phyloP scores from a whole-genome alignment of 768 basidiomycete species.

The Mrakia gelida region DNA sequence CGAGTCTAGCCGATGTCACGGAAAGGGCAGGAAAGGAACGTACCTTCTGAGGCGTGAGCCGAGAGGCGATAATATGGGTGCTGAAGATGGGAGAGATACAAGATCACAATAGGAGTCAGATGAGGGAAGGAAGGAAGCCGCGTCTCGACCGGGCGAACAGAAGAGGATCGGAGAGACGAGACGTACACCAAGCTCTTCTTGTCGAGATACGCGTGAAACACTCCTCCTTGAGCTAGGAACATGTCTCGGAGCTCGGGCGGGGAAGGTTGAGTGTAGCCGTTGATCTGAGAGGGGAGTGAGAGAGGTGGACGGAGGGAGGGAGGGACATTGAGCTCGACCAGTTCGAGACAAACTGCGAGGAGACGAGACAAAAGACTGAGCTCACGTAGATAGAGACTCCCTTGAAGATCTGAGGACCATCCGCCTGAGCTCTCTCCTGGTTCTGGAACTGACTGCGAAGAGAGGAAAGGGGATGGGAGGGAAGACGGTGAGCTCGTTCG shows the following conservation, averaged over 20 bases:
- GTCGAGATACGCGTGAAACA: slow-evolving; percentile 77
- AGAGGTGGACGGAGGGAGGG: neutral
- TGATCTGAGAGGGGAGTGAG: slow-evolving; percentile 56
- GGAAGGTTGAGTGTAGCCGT: slow-evolving; percentile 83
- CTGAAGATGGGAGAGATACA: neutral
- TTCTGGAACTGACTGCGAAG: slow-evolving; percentile 43
- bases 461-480: neutral
- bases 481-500: neutral
- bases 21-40: neutral
- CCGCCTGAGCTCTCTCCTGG: slow-evolving; percentile 39
- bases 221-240: slow-evolving; percentile 75
- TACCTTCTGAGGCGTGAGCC: slow-evolving; percentile 78
- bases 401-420: slow-evolving; percentile 57
- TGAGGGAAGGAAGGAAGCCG: neutral
- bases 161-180: neutral
- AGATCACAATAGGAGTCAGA: neutral
- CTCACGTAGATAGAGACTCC: slow-evolving; percentile 78
- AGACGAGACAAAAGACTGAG: slow-evolving; percentile 6
- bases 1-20: too few relatives aligned
- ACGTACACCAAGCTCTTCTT: slow-evolving; percentile 68
- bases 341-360: neutral
- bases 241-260: slow-evolving; percentile 76
- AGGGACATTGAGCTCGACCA: neutral
- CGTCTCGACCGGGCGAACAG: neutral
- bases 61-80: slow-evolving; percentile 91